phyloP scores from a whole-genome alignment of 129 eudicot genomes.

The Daucus carota region DH1_v3.0 NC_030386.2:37355501-37356000 shows the following conservation, averaged over 20 bases:
- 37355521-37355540: background rate
- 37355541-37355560: background rate
- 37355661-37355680: slow-evolving; percentile 95
- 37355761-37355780: no score
- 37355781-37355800: no score
- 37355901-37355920: no score
- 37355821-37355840: no score
- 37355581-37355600: background rate
- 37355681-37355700: slow-evolving; percentile 85
- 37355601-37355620: background rate
- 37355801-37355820: no score
- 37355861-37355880: no score
- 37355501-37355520: background rate
- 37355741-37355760: slow-evolving; percentile 7
- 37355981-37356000: no score
- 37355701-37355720: slow-evolving; percentile 82
- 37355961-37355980: no score
- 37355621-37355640: slow-evolving; percentile 31
- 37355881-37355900: no score
- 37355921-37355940: no score
- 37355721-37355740: slow-evolving; percentile 89
- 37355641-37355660: slow-evolving; percentile 47
- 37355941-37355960: no score
- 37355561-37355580: background rate
- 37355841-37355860: no score